Evolutionary conservation across 768 basidiomycete species (phyloP).

Genomic region (Lanmaoa pseudosensibilis): DNA sequence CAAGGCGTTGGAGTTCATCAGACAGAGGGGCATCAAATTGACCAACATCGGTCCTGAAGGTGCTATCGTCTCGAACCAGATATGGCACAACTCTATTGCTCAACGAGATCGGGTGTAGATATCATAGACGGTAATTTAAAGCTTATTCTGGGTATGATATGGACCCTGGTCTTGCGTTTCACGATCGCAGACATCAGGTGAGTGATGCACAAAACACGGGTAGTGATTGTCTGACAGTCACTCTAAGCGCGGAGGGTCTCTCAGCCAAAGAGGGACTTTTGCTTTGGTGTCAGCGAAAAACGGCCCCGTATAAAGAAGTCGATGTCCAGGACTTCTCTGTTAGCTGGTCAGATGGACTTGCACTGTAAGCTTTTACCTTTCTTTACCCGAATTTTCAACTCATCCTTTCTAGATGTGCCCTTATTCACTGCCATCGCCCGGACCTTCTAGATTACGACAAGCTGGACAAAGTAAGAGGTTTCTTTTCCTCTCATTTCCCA

Average conservation of each 20-base stretch:
- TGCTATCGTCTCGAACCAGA: constrained; percentile 25
- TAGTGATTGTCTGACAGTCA: constrained; percentile 10
- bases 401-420: constrained; percentile 71
- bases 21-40: constrained; percentile 88
- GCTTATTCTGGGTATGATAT: constrained; percentile 98
- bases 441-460: constrained; percentile 89
- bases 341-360: constrained; percentile 94
- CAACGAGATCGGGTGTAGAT: constrained; percentile 48
- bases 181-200: constrained; percentile 98
- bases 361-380: constrained; percentile 60
- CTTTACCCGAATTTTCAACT: constrained; percentile 2
- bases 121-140: constrained; percentile 99
- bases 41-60: constrained; percentile 99
- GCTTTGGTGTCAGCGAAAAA: constrained; percentile 98
- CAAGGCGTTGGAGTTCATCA: constrained; percentile 94
- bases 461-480: constrained; percentile 68
- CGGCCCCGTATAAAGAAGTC: constrained; percentile 86
- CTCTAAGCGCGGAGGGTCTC: constrained; percentile 89
- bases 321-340: constrained; percentile 90
- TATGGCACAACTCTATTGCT: not conserved
- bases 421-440: constrained; percentile 97
- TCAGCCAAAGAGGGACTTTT: constrained; percentile 97
- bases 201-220: constrained; percentile 25
- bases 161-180: constrained; percentile 96
- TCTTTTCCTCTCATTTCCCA: not conserved